Evolutionary conservation across 179 eudicot genomes (phyloP).

Genomic region (Beta lomatogona): DNA sequence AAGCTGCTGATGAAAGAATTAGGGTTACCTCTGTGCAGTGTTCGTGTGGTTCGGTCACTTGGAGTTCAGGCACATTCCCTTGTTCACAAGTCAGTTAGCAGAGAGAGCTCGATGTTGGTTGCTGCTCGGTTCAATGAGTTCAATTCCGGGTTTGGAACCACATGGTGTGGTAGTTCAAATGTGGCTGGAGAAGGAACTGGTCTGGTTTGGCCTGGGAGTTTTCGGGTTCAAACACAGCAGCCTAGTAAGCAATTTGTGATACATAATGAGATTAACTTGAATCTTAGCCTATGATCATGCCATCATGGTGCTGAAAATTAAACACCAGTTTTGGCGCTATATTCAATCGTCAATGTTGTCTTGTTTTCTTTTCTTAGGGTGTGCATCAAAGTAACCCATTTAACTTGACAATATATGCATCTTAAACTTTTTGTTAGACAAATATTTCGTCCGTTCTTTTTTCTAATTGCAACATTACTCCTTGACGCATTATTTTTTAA

Average conservation of each 20-base stretch:
- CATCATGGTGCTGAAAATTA: background rate
- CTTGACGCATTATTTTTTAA: no score
- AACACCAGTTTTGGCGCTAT: background rate
- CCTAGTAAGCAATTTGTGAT: slow-evolving; percentile 3
- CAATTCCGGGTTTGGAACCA: slow-evolving; percentile 13
- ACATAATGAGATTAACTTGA: slow-evolving; percentile 35
- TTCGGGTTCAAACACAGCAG: slow-evolving; percentile 26
- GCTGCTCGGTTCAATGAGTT: slow-evolving; percentile 19
- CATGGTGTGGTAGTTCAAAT: slow-evolving; percentile 15
- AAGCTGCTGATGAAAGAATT: slow-evolving; percentile 36
- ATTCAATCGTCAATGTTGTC: background rate
- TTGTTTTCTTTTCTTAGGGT: background rate
- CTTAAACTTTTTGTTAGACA: background rate
- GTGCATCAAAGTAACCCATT: background rate
- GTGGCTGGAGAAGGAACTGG: slow-evolving; percentile 15
- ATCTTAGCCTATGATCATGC: slow-evolving; percentile 45
- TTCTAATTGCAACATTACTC: no score
- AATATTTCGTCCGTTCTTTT: no score
- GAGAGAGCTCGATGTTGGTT: slow-evolving; percentile 13
- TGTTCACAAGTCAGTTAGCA: slow-evolving; percentile 30
- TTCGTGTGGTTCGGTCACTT: slow-evolving; percentile 27
- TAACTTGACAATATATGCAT: background rate
- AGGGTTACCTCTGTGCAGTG: slow-evolving; percentile 13
- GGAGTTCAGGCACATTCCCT: slow-evolving; percentile 51
- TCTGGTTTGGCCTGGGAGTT: slow-evolving; percentile 45